Conservation (phyloP, 495 filamentous ascomycete species). For the Penicillium argentinense region DNA sequence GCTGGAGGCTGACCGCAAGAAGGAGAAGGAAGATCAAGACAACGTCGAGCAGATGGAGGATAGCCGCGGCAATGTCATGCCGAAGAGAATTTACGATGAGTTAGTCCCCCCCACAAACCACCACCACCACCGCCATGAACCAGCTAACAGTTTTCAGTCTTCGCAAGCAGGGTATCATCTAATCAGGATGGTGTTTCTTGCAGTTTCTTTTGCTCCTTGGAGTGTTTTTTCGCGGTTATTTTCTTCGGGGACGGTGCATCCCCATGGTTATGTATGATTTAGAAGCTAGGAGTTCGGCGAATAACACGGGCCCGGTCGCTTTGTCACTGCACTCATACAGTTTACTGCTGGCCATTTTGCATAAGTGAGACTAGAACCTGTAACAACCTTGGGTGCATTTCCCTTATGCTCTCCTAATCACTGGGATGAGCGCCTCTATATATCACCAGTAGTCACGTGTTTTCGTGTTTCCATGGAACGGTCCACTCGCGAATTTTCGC, state of each 20-base stretch:
- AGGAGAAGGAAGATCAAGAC: conserved; percentile 68
- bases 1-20: conserved; percentile 82
- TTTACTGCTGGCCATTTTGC: too few species aligned
- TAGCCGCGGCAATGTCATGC: conserved; percentile 96
- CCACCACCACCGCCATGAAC: neutral
- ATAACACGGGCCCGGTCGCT: conserved; percentile 15
- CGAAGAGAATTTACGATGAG: conserved; percentile 94
- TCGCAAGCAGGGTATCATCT: conserved; percentile 57
- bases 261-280: conserved; percentile 13
- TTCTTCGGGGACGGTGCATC: neutral
- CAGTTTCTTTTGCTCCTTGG: conserved; percentile 3
- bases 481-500: conserved; percentile 13
- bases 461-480: conserved; percentile 39
- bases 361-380: neutral
- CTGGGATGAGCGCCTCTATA: neutral
- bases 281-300: conserved; percentile 39
- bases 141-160: conserved; percentile 43
- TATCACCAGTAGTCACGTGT: conserved; percentile 31
- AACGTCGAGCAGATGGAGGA: conserved; percentile 98
- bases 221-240: too few species aligned
- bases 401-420: too few species aligned
- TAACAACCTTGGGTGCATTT: neutral
- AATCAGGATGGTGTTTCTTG: neutral
- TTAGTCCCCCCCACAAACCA: conserved; percentile 26
- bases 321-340: too few species aligned